Evolutionary conservation across 768 basidiomycete genomes (phyloP), one percentile per base, ranked within the genome.

Genomic region (Boletus sp.): DNA sequence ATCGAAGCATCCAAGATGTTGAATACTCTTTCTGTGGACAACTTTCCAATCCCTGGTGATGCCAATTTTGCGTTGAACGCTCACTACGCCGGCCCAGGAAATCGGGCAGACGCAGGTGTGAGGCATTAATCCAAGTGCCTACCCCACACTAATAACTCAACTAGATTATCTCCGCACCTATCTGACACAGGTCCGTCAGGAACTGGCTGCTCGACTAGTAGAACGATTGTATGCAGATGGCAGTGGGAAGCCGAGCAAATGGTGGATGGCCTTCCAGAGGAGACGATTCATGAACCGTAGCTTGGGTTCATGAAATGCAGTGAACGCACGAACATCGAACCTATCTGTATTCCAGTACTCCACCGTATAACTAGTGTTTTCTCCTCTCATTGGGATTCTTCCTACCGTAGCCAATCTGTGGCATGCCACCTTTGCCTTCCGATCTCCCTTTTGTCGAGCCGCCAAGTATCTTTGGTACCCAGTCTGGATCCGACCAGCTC

Each of bases 221-320:
- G 93, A 95, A 65, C 79, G 84, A 48, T 76, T 99, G 46, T 99
- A 99, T 70, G 91, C 87, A 37, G 93, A 96, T 69, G 94, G 94
- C 6, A 88, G 90, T 4, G 88, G 88, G 54, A 95, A 91, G 70
- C 95, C 97, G 6, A 97, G 90, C 79, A 99, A 99, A 73, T 99
- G 97, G 97, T 99, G 97, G 97, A 96, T 98, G 93, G 90, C 91
- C 21, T 99, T 98, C 84, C 93, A 95, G 73, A 98, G 97, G 82
- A 83, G 95, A 68, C 83, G 91, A 25, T 93, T 93, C 82, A 93
- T 93, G 91, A 91, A 92, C 75, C 85, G 91, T 68, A 92, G 90
- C 71, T 71, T 93, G 69, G 86, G 84, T 54, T 80, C 81, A 66
- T 88, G 78, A 74, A 58, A 46, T 37, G 4, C 25, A 34, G 19